phyloP scores from a whole-genome alignment of 1,284 basidiomycete genomes.

The Meira nashicola region DNA sequence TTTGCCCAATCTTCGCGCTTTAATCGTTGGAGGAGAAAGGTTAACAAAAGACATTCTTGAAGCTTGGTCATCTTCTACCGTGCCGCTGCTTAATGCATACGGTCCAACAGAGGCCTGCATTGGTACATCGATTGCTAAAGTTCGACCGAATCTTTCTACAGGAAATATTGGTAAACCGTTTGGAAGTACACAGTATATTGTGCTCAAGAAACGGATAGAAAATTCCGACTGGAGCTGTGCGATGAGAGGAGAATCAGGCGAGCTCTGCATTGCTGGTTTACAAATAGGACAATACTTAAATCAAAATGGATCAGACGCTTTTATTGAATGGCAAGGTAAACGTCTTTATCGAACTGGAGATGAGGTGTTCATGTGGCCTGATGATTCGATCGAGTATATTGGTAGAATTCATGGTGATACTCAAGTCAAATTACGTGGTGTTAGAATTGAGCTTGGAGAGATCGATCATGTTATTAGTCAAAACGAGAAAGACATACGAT shows the following conservation, averaged over 20 bases:
- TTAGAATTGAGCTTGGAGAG: conserved; percentile 46
- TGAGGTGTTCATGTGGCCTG: conserved; percentile 31
- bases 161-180: conserved; percentile 43
- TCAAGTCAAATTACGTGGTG: conserved; percentile 49
- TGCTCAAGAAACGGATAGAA: conserved; percentile 7
- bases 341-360: conserved; percentile 46
- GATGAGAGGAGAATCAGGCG: conserved; percentile 39
- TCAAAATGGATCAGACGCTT: conserved; percentile 20
- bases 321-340: conserved; percentile 21
- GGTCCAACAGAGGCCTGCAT: conserved; percentile 50
- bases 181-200: conserved; percentile 35
- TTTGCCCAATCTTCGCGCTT: conserved; percentile 32
- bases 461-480: conserved; percentile 28
- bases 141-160: conserved; percentile 22
- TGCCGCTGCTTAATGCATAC: conserved; percentile 45
- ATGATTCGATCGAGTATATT: conserved; percentile 40
- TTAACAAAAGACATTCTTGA: conserved; percentile 34
- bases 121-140: conserved; percentile 42
- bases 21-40: conserved; percentile 48
- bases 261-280: conserved; percentile 42
- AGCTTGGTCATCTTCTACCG: conserved; percentile 31
- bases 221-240: conserved; percentile 13
- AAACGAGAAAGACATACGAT: not conserved
- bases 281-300: conserved; percentile 45
- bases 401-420: conserved; percentile 31